Evolutionary conservation across 2,329 filamentous ascomycete genomes (phyloP).

Genomic region (Fusarium solani-melongenae): DNA sequence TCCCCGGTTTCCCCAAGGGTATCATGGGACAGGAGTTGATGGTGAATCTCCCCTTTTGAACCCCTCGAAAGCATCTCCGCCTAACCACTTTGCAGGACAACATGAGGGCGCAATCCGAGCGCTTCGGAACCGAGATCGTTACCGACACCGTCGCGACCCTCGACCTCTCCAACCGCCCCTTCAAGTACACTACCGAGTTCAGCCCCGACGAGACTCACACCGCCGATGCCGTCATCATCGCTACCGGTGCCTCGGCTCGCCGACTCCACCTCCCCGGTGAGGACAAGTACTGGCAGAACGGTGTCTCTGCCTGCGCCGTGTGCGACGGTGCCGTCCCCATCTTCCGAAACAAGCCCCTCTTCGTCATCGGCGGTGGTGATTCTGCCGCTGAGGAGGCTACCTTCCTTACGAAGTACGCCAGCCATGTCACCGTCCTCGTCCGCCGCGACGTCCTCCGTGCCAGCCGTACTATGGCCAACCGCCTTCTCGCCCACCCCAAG

Average conservation of each 20-base stretch:
- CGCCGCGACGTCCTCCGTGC: slow-evolving; percentile 88
- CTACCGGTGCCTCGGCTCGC: slow-evolving; percentile 92
- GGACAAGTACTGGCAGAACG: slow-evolving; percentile 97
- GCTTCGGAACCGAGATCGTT: slow-evolving; percentile 92
- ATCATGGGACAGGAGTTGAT: slow-evolving; percentile 91
- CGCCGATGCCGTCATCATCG: slow-evolving; percentile 91
- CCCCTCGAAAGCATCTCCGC: neutral
- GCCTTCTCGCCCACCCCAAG: slow-evolving; percentile 86
- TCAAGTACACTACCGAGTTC: slow-evolving; percentile 95
- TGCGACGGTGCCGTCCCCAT: slow-evolving; percentile 98
- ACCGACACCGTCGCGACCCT: slow-evolving; percentile 92
- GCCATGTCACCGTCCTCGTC: slow-evolving; percentile 93
- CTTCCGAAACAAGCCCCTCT: slow-evolving; percentile 94
- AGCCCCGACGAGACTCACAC: slow-evolving; percentile 85
- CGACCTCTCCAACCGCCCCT: slow-evolving; percentile 85
- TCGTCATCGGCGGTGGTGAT: slow-evolving; percentile 96
- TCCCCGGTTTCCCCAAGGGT: slow-evolving; percentile 89
- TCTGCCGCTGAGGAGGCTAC: slow-evolving; percentile 97
- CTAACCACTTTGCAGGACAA: slow-evolving; percentile 66
- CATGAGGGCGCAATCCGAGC: slow-evolving; percentile 91
- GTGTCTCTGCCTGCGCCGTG: slow-evolving; percentile 95
- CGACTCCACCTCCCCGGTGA: slow-evolving; percentile 87
- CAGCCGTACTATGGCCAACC: slow-evolving; percentile 90
- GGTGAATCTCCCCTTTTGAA: slow-evolving; percentile 57
- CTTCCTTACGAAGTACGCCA: slow-evolving; percentile 97